These are phyloP conservation scores for Cyamopsis tetragonoloba DNA, from an alignment of 306 rosid species.

Conservation along the genomic window DNA sequence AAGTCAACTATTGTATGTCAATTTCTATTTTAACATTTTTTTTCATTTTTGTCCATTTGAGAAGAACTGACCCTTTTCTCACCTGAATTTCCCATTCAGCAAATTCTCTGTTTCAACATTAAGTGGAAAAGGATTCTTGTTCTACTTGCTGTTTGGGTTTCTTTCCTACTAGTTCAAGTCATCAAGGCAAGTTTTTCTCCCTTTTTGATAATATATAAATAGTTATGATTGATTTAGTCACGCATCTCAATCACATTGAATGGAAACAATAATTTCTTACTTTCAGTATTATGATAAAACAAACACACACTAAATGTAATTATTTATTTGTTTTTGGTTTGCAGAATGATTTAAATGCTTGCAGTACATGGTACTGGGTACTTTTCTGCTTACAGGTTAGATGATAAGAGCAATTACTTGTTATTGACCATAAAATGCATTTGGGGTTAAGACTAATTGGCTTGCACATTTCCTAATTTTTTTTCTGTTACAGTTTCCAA, in stretches of 20 bases:
- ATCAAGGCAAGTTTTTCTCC: constrained; percentile 60
- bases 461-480: background rate
- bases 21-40: background rate
- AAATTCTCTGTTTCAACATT: constrained; percentile 61
- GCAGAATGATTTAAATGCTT: constrained; percentile 58
- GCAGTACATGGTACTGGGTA: constrained; percentile 79
- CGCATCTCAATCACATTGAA: too few species aligned
- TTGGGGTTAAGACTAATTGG: constrained; percentile 19
- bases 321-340: constrained; percentile 15
- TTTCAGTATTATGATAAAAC: too few species aligned
- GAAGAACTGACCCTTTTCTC: background rate
- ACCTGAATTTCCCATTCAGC: constrained; percentile 38
- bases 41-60: background rate
- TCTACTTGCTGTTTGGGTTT: constrained; percentile 52
- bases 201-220: too few species aligned
- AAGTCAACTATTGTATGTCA: constrained; percentile 53
- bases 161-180: constrained; percentile 68
- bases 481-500: constrained; percentile 55
- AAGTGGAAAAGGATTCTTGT: constrained; percentile 59
- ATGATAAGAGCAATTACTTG: background rate
- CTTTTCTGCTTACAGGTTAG: constrained; percentile 71
- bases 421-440: background rate
- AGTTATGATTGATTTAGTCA: too few species aligned
- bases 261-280: too few species aligned
- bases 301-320: too few species aligned